phyloP scores from a whole-genome alignment of 768 basidiomycete genomes.

The Tulasnella sp. region DNA sequence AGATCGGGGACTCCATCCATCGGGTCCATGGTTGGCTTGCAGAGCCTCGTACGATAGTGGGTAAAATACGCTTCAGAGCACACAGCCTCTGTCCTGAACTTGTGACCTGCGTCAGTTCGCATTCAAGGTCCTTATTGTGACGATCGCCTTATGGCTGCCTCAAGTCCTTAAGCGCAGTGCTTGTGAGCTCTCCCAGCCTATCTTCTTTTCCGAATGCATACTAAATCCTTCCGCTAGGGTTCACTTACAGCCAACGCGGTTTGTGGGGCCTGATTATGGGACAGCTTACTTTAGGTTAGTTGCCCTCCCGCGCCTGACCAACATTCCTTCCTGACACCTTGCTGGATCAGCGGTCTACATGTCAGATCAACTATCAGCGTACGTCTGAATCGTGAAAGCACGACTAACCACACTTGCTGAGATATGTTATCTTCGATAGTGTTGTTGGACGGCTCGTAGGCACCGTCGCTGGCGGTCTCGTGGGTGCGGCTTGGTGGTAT shows the following conservation, averaged over 20 bases:
- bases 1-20: conserved; percentile 34
- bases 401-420: background rate
- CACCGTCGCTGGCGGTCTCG: conserved; percentile 36
- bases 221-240: conserved; percentile 28
- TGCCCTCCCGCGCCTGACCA: background rate
- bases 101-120: conserved; percentile 35
- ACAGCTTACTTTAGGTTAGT: conserved; percentile 45
- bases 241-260: conserved; percentile 41
- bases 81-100: background rate
- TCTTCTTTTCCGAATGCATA: background rate
- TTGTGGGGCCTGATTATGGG: conserved; percentile 56
- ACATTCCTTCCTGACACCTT: background rate
- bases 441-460: conserved; percentile 42
- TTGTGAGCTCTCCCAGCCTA: conserved; percentile 30
- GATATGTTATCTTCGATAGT: conserved; percentile 24
- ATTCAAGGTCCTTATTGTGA: conserved; percentile 43
- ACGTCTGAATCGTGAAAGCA: conserved; percentile 9
- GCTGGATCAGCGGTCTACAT: conserved; percentile 36
- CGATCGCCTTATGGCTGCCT: conserved; percentile 47
- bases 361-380: conserved; percentile 52
- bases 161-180: conserved; percentile 38
- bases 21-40: conserved; percentile 35
- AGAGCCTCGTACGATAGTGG: conserved; percentile 38
- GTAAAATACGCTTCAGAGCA: background rate
- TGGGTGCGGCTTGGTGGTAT: conserved; percentile 46